Evolutionary conservation across 2,329 filamentous ascomycete species (phyloP), one percentile per base, ranked within the genome.

Genomic region (Didymella exigua): DNA sequence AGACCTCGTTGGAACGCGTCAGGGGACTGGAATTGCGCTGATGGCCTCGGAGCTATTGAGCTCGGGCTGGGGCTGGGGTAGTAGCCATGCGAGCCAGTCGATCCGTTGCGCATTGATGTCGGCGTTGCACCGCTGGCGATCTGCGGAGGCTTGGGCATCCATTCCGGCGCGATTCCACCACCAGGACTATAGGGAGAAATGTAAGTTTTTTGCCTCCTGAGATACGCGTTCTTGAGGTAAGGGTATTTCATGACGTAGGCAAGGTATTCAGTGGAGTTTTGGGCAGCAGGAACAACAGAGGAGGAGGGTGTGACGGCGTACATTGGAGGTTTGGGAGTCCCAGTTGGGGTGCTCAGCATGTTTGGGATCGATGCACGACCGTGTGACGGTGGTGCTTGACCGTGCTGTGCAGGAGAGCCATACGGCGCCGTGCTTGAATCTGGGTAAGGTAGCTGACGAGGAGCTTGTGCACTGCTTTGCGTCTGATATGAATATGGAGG

Each of bases 181-280:
- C 73, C 73, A 46, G 71, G 71, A 60, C 75, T 72, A 64, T 80
- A 80, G 54, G 78, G 78, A 58, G 77, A 79, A 49, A 77, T 73
- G 69, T 81, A 80, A 66, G 74, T 74, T 66, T 77, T 76, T 59
- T 75, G 74, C 66, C 76, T 71, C 55, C 77, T 71, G 44, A 77
- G 73, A 64, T 76, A 79, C 49, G 75, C 75, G 57, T 79, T 78
- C 52, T 72, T 72, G 29, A 80, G 69, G 60, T 79, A 79, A 10
- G 78, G 78, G 56, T 78, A 80, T 52, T 76, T 74, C 61, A 74
- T 71, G 36, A 80, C 62, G 58, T 78, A 75, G 62, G 71, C 65
- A 60, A 80, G 60, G 58, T 79, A 79, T 50, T 76, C 69, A 62
- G 56, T 69, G 29, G 71, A 62, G 61, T 61, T 61, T 63, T 63